phyloP scores from a whole-genome alignment of 306 rosid species.

The Vigna angularis region DNA sequence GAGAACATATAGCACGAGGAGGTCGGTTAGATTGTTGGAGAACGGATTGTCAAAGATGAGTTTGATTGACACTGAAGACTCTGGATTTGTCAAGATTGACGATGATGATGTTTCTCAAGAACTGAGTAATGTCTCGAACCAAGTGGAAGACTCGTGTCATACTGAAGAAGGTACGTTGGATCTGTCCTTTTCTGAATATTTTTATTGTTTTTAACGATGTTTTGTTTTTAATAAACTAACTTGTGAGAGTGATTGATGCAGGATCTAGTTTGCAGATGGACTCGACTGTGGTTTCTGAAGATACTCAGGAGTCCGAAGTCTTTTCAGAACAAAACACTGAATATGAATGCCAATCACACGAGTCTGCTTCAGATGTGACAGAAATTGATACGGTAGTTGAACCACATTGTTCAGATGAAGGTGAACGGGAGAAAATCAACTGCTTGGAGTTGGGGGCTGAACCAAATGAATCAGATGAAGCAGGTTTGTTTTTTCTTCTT shows the following conservation, averaged over 20 bases:
- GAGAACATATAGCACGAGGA: slow-evolving; percentile 64
- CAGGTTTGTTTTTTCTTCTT: slow-evolving; percentile 34
- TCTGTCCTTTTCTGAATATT: background rate
- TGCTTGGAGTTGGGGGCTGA: slow-evolving; percentile 1
- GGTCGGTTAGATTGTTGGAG: slow-evolving; percentile 72
- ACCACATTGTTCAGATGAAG: background rate
- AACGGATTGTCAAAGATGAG: slow-evolving; percentile 63
- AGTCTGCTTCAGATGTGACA: slow-evolving; percentile 1
- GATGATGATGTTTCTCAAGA: slow-evolving; percentile 53
- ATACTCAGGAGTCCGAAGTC: slow-evolving; percentile 44
- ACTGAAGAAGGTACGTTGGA: slow-evolving; percentile 47
- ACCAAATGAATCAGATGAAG: background rate
- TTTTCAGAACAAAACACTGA: slow-evolving; percentile 32
- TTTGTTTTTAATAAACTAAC: background rate
- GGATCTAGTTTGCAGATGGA: slow-evolving; percentile 41
- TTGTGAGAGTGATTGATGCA: slow-evolving; percentile 33
- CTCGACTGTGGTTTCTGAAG: slow-evolving; percentile 44
- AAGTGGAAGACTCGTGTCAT: slow-evolving; percentile 28
- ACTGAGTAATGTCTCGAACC: slow-evolving; percentile 36
- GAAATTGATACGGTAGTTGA: background rate
- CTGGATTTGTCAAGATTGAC: slow-evolving; percentile 32
- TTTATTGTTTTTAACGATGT: background rate
- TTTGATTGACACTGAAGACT: slow-evolving; percentile 47
- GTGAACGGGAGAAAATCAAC: slow-evolving; percentile 15
- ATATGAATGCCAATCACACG: slow-evolving; percentile 23